These are phyloP conservation scores for Neostapfia colusana DNA, from an alignment of 176 grass and related monocot genomes.

Conservation along the genomic window DNA sequence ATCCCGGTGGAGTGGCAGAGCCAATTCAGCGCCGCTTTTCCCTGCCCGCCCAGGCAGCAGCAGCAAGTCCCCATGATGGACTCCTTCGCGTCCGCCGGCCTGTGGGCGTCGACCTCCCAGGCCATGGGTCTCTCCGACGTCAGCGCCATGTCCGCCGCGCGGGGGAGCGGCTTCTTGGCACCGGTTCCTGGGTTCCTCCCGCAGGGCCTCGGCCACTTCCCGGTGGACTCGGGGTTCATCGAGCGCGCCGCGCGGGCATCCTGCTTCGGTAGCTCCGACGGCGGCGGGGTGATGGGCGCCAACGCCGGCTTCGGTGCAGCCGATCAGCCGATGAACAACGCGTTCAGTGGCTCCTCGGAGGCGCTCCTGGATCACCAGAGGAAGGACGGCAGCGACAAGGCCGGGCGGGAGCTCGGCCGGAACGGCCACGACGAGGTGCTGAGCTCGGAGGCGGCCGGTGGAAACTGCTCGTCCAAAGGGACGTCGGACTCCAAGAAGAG, in stretches of 20 bases:
- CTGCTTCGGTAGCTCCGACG: conserved; percentile 46
- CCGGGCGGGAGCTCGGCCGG: no score
- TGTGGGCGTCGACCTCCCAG: conserved; percentile 58
- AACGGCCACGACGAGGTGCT: conserved; percentile 47
- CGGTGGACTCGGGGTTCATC: conserved; percentile 78
- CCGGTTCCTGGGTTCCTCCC: conserved; percentile 47
- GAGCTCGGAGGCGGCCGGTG: conserved; percentile 45
- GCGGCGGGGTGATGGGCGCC: conserved; percentile 28
- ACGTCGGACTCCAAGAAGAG: conserved; percentile 69
- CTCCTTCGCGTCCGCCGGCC: conserved; percentile 47
- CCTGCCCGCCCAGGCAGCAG: conserved; percentile 39
- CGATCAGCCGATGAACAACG: conserved; percentile 45
- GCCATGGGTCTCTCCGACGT: conserved; percentile 42
- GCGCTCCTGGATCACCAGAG: conserved; percentile 36
- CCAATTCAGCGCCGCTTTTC: conserved; percentile 51
- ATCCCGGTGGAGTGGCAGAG: conserved; percentile 57
- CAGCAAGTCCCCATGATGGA: conserved; percentile 51
- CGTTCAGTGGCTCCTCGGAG: conserved; percentile 42
- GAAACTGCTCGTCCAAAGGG: conserved; percentile 71
- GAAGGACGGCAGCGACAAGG: conserved; percentile 47
- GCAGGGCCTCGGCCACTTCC: conserved; percentile 63
- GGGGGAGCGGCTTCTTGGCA: conserved; percentile 44
- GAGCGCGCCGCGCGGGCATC: conserved; percentile 71
- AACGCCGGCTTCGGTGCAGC: conserved; percentile 26
- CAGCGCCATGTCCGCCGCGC: conserved; percentile 28